A percentile compares a stretch with the other conserved stretches of the same genome.
phyloP scores from a whole-genome alignment of 306 rosid genomes.

The Argentina anserina region DNA sequence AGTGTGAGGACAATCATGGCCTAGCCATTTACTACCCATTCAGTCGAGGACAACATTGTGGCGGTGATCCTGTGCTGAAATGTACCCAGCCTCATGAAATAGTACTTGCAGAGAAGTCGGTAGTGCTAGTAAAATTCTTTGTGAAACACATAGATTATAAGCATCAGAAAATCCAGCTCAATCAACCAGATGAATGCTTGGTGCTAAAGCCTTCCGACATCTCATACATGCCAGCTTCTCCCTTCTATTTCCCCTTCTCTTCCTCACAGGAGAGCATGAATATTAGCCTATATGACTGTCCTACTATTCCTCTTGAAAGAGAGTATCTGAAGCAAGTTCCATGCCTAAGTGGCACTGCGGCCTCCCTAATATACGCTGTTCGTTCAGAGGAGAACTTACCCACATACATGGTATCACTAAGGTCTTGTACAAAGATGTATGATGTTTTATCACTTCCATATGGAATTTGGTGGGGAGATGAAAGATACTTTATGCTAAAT shows the following conservation, averaged over 20 bases:
- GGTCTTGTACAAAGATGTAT: constrained; percentile 26
- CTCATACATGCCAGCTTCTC: constrained; percentile 15
- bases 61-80: background rate
- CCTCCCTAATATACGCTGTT: background rate
- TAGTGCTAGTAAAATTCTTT: constrained; percentile 6
- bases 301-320: background rate
- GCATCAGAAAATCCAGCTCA: constrained; percentile 18
- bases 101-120: background rate
- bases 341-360: constrained; percentile 13
- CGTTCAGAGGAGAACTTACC: accelerated
- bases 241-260: constrained; percentile 17
- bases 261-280: background rate
- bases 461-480: too few species aligned
- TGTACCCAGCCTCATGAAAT: background rate
- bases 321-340: background rate
- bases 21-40: constrained; percentile 35
- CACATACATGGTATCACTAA: accelerated
- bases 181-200: constrained; percentile 10
- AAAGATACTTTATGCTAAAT: background rate
- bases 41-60: constrained; percentile 9
- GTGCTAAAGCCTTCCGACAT: background rate
- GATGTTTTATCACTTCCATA: constrained; percentile 9
- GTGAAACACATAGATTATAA: constrained; percentile 30
- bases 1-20: constrained; percentile 16
- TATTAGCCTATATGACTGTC: constrained; percentile 24